Base-by-base conservation (phyloP, 225 moss, liverwort and hornwort species). In the Anthoceros angustus region DNA sequence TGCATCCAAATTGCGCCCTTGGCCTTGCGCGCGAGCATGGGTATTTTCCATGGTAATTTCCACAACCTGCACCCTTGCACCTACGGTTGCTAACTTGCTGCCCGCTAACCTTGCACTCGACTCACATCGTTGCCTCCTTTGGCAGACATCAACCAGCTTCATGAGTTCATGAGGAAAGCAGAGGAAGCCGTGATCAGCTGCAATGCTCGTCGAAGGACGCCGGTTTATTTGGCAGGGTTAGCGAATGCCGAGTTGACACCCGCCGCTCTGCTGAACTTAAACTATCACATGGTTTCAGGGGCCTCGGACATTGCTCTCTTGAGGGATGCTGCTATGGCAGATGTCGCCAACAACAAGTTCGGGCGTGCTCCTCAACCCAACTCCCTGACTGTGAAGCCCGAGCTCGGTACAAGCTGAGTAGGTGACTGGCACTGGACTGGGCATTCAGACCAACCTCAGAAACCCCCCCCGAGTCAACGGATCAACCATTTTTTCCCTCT, bases 211-310 rank as follows among this genome's bases (percentile, higher is more conserved):
- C 55, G 75, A 55, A 75, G 75, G 66, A 74, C 80, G 43, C 74
- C 71, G 66, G 75, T 77, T 46, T 83, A 71, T 41, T 63, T 83
- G 8, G 80, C 2, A 14, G 83, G 77, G 40, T 80, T 77, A 49
- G 77, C 77, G 62, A 83, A 80, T 7, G 72, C 48, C 40, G 77
- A 77, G 21, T 77, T 80, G 65, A 66, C 80, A n/a, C 79, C 83
- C 70, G 72, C 83, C 21, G 77, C 74, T 67, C 70, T 83, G 77
- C 70, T 83, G 60, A 73, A 80, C 69, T 77, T 80, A 39, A 80
- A 80, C 63, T 83, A 83, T 67, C 77, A 83, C 69, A 77, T 83
- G 83, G 83, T 83, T 63, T 75, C 83, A 61, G 83, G 83, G 74
- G 42, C 73, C 12, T 66, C 66, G 26, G 83, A 83, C 66, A 75